Evolutionary conservation across 345 rosid genomes (phyloP), one percentile per base, ranked within the genome.

Genomic region (Salix viminalis): DNA sequence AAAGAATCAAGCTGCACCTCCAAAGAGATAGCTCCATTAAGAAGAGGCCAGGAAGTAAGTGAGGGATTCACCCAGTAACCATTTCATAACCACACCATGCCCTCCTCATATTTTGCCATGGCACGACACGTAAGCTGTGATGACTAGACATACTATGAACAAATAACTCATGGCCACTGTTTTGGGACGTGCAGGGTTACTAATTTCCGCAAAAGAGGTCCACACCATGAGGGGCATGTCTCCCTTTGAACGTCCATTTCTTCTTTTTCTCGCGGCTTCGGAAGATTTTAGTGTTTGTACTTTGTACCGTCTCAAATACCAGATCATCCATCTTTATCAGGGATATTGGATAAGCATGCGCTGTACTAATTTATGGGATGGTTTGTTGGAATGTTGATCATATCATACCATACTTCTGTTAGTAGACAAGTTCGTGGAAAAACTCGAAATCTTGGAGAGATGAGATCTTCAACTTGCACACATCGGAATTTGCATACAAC

Each of bases 371-470:
- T 64, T 34, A 56, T 70, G 54, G 34, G 41, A 67, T 73, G 5
- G 56, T 65, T 21, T 76, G 76, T 26, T 58, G 56, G 69, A 76
- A 70, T 75, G 76, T 84, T 68, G 77, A 60, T 60, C 21, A 24
- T 26, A 21, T 61, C 64, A n/a, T 54, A 9, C 67, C 56, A 44
- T 66, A 58, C 75, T 37, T 76, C 48, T 14, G 41, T 19, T 72
- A 15, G 85, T 72, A 15, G 85, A 82, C 90, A 84, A 85, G 36
- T 65, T 79, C 32, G 80, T 85, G 75, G 84, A 76, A 81, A 77
- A 80, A 79, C 82, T 70, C 82, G 16, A 79, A 85, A 76, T 80
- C 83, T 79, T 74, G 79, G 67, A 76, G 26, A 58, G 62, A 58
- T 58, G 5, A 58, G 23, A n/a, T 3, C 62, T 58, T 23, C 28